Percentiles rank a stretch among this genome's conserved stretches.
phyloP scores from a whole-genome alignment of 1,139 yeast genomes.

The Pichia norvegensis region DNA sequence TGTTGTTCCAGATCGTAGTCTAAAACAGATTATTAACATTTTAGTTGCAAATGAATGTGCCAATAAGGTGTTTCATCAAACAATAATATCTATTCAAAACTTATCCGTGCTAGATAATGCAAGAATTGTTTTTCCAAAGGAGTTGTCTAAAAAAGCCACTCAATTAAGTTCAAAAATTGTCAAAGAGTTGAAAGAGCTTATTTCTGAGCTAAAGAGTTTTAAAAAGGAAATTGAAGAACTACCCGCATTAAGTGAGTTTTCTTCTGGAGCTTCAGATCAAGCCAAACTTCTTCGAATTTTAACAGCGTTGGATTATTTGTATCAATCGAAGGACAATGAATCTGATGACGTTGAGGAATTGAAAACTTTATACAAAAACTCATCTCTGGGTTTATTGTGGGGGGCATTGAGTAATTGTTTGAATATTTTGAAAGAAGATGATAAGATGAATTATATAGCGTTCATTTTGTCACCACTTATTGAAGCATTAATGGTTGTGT shows the following conservation, averaged over 20 bases:
- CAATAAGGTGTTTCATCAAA: constrained; percentile 77
- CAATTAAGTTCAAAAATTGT: constrained; percentile 51
- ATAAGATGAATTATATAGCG: constrained; percentile 53
- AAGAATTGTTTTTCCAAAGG: constrained; percentile 57
- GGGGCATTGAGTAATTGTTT: constrained; percentile 76
- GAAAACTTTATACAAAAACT: constrained; percentile 54
- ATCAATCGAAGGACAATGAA: constrained; percentile 37
- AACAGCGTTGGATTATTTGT: constrained; percentile 84
- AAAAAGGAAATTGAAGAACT: constrained; percentile 25
- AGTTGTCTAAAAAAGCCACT: constrained; percentile 61
- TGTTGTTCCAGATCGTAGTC: constrained; percentile 52
- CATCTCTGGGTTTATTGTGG: constrained; percentile 80
- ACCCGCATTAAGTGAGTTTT: constrained; percentile 51
- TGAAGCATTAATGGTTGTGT: constrained; percentile 91
- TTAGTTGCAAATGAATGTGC: constrained; percentile 83
- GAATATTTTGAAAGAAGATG: constrained; percentile 46
- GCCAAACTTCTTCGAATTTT: constrained; percentile 76
- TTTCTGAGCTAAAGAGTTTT: constrained; percentile 34
- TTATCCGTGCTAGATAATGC: constrained; percentile 57
- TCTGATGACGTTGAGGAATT: constrained; percentile 38
- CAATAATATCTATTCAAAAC: constrained; percentile 77
- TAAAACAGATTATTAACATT: constrained; percentile 58
- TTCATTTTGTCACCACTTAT: constrained; percentile 79
- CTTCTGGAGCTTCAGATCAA: constrained; percentile 79
- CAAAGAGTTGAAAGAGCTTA: constrained; percentile 46